A percentile compares a stretch with the other conserved stretches of the same genome.
phyloP scores from a whole-genome alignment of 352 stramenopile species.

The Phytophthora sojae region DNA sequence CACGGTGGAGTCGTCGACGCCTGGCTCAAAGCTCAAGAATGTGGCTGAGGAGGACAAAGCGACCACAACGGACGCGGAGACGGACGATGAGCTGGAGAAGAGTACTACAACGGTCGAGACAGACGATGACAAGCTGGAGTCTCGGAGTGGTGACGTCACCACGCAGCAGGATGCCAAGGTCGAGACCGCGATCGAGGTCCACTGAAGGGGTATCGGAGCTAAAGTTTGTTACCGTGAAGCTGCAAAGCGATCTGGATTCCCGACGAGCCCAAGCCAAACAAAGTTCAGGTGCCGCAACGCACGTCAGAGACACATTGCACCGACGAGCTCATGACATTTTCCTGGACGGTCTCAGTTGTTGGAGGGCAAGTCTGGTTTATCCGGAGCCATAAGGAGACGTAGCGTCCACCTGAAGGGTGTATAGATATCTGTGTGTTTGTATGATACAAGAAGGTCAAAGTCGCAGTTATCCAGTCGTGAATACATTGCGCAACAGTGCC shows the following conservation, averaged over 20 bases:
- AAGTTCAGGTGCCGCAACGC: background rate
- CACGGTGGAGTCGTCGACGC: conserved; percentile 33
- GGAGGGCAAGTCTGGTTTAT: background rate
- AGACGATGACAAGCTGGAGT: conserved; percentile 18
- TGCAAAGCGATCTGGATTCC: background rate
- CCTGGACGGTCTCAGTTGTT: background rate
- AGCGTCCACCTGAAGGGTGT: background rate
- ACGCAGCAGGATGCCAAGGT: conserved; percentile 2
- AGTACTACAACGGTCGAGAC: conserved; percentile 17
- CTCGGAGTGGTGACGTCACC: background rate
- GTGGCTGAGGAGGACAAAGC: conserved; percentile 3
- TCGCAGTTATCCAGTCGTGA: background rate
- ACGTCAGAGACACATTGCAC: background rate
- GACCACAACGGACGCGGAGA: conserved; percentile 10
- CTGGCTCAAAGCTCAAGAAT: conserved; percentile 14
- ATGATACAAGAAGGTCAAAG: background rate
- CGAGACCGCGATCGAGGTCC: conserved; percentile 19
- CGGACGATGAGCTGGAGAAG: conserved; percentile 25
- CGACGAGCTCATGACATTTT: background rate
- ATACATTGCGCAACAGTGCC: background rate
- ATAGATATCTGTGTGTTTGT: background rate
- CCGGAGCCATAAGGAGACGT: background rate
- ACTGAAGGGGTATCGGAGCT: conserved; percentile 5
- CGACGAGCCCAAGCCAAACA: background rate
- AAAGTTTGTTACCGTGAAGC: background rate